Base-by-base conservation (phyloP, 176 grass and related monocot genomes). In the Cenchrus fungigraminus region DNA sequence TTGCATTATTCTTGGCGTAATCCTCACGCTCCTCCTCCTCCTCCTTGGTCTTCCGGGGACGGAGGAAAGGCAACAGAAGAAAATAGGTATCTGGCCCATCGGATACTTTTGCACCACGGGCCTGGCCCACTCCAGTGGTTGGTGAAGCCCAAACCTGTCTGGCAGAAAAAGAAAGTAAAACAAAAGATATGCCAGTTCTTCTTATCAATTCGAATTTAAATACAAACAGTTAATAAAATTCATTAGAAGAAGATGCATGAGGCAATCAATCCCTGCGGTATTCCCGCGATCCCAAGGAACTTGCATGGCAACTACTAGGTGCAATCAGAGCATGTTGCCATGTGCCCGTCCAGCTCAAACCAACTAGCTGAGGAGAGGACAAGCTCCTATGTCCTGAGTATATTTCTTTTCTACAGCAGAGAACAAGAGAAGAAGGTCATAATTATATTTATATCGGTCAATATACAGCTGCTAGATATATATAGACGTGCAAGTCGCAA, bases 341-440 rank as follows among this genome's bases (percentile, higher is more conserved):
- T 87, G 59, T 74, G 78, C 59, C 37, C 52, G 22, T 74, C 83
- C 83, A 85, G 73, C 83, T 85, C 50, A 75, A 67, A 42, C 79
- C 37, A 37, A n/a, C 37, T 56, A 61, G 52, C 43, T n/a, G 15
- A 17, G 3, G 14, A 68, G 13, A 13, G 6, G 28, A 34, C 29
- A 65, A 11, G 31, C 64, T 68, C 15, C 37, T 12, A 17, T n/a
- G 42, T 22, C 1, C 19, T 46, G 44, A 45, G 44, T 5, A 10
- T 46, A 8, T 11, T 50, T 10, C 9, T 62, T 25, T 22, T 62
- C n/a, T 28, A 71, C 68, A 71, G n/a, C 43, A 71, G 20, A 73
- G 45, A 73, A 49, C 46, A 73, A 73, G 46, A 73, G 71, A 43
- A 40, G 73, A 57, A 76, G 53, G 52, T 34, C 52, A 22, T 19